Conservation (phyloP, 441 rosid species). For the Adansonia madagascariensis region DNA sequence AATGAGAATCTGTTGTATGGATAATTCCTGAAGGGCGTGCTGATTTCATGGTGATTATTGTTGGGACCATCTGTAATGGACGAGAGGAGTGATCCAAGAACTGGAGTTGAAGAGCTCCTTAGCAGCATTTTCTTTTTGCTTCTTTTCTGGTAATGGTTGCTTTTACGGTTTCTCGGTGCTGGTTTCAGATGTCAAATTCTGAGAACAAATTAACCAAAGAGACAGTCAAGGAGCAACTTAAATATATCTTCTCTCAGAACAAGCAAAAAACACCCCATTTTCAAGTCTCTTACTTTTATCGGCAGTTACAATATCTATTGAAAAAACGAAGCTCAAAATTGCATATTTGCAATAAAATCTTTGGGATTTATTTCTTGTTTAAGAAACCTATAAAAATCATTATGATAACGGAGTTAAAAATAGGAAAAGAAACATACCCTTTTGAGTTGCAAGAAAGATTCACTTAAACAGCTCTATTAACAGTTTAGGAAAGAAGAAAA, state of each 20-base stretch:
- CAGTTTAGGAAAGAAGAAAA: background rate
- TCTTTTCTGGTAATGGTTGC: background rate
- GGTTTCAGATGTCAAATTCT: background rate
- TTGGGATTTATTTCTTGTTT: background rate
- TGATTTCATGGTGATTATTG: constrained; percentile 33
- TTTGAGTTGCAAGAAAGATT: background rate
- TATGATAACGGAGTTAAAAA: background rate
- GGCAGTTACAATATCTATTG: no score
- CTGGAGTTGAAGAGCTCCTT: constrained; percentile 67
- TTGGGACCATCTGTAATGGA: constrained; percentile 45
- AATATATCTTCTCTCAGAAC: background rate
- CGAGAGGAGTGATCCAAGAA: constrained; percentile 60
- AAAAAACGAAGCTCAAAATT: background rate
- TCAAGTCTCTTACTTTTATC: no score
- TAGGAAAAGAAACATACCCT: constrained; percentile 1
- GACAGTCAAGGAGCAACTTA: background rate
- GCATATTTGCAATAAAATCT: background rate
- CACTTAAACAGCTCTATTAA: background rate
- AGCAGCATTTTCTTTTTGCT: constrained; percentile 42
- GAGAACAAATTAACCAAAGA: background rate
- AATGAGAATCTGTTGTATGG: constrained; percentile 32
- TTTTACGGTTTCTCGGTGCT: background rate
- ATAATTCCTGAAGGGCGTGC: constrained; percentile 18
- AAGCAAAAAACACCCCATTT: constrained; percentile 2
- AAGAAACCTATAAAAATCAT: background rate